A percentile compares a stretch with the other conserved stretches of the same genome.
phyloP scores from a whole-genome alignment of 176 grass and related monocot genomes.

The Oryza brachyantha region DNA sequence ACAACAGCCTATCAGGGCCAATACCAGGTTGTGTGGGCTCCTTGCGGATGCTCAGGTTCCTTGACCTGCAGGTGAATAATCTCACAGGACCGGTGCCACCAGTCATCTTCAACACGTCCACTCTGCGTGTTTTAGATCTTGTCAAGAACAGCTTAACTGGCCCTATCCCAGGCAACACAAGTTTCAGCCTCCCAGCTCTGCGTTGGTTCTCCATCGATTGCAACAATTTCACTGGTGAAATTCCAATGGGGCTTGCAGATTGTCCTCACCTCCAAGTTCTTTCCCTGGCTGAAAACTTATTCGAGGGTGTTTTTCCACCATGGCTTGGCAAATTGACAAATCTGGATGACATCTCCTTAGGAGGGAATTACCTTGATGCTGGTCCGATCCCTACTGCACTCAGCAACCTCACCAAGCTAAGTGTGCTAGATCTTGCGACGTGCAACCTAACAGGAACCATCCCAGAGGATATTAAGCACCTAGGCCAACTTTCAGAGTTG shows the following conservation, averaged over 20 bases:
- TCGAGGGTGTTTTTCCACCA: background rate
- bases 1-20: background rate
- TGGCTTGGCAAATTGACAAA: background rate
- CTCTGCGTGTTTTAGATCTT: background rate
- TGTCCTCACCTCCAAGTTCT: background rate
- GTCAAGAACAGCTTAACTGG: background rate
- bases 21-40: background rate
- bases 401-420: background rate
- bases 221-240: background rate
- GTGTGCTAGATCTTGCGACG: rapidly evolving
- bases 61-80: background rate
- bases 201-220: rapidly evolving
- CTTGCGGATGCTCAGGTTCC: background rate
- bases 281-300: background rate
- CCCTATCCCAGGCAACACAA: background rate
- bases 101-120: constrained; percentile 11
- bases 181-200: background rate
- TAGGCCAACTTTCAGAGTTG: background rate
- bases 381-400: background rate
- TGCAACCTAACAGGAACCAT: background rate
- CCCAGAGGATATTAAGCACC: background rate
- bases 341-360: background rate
- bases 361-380: background rate
- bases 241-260: background rate
- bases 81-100: background rate